phyloP scores from a whole-genome alignment of 164 flowering plant genomes.

The Magnolia kwangsiensis region DNA sequence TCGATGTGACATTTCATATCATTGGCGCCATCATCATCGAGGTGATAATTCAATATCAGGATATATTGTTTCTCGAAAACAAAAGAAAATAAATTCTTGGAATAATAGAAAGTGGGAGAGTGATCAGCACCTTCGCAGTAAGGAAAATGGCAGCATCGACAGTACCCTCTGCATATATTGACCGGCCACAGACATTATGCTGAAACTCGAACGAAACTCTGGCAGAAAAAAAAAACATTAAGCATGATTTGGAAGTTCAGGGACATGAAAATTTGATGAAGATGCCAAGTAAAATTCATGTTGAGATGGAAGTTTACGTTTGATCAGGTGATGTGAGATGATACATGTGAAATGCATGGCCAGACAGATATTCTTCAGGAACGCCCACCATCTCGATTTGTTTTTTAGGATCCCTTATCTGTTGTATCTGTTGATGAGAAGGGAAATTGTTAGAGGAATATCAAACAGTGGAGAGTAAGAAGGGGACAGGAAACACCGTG shows the following conservation, averaged over 20 bases:
- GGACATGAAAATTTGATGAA: not conserved
- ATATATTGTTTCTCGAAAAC: too few relatives aligned
- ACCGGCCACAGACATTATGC: constrained; percentile 95
- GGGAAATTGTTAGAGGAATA: not conserved
- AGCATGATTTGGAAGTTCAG: not conserved
- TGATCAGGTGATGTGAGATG: constrained; percentile 80
- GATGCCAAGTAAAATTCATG: not conserved
- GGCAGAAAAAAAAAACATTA: constrained; percentile 7
- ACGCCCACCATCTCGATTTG: constrained; percentile 92
- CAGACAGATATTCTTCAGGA: constrained; percentile 75
- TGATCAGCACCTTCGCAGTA: constrained; percentile 58
- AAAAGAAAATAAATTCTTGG: not conserved
- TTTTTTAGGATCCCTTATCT: constrained; percentile 67
- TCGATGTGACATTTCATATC: not conserved
- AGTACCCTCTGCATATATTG: constrained; percentile 94
- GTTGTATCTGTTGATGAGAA: constrained; percentile 44
- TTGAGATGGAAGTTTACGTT: constrained; percentile 44
- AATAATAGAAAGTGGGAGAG: too few relatives aligned
- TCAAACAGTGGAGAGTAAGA: not conserved
- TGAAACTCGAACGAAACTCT: constrained; percentile 97
- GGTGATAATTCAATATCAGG: not conserved
- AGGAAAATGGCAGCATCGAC: constrained; percentile 87
- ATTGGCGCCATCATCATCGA: not conserved
- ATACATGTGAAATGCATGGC: constrained; percentile 95
- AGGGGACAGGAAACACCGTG: not conserved